Percentiles rank a stretch among this genome's conserved stretches.
Evolutionary conservation across 441 rosid species (phyloP).

Genomic region (Brassica hybrid): DNA sequence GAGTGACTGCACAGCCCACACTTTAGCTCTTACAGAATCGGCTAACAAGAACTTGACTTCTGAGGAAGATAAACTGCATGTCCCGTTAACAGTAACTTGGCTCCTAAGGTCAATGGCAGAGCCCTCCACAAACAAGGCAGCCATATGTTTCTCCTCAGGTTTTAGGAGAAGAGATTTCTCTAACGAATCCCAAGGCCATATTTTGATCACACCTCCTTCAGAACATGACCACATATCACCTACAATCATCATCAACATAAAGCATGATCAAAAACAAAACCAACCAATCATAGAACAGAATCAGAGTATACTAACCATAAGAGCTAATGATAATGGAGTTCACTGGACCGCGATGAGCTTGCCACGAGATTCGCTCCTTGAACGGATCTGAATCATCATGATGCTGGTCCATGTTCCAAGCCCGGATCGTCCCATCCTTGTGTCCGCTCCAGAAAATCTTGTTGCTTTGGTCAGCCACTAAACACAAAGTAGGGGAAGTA

Average conservation of each 20-base stretch:
- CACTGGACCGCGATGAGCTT: conserved; percentile 89
- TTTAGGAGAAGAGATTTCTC: conserved; percentile 85
- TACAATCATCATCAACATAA: conserved; percentile 34
- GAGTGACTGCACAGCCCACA: conserved; percentile 88
- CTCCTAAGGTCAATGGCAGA: conserved; percentile 84
- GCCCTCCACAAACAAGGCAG: conserved; percentile 91
- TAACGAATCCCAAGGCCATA: conserved; percentile 96
- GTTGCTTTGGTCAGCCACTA: conserved; percentile 67
- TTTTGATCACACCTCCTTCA: conserved; percentile 79
- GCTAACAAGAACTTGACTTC: conserved; percentile 77
- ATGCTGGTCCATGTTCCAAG: conserved; percentile 89
- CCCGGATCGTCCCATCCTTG: conserved; percentile 88
- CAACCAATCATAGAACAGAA: background rate
- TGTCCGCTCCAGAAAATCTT: conserved; percentile 91
- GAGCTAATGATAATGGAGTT: conserved; percentile 73
- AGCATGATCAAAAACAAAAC: background rate
- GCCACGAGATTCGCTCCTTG: conserved; percentile 93
- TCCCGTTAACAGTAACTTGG: conserved; percentile 90
- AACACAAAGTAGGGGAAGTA: conserved; percentile 79
- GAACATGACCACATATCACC: conserved; percentile 99
- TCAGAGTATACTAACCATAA: conserved; percentile 55
- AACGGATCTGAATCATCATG: conserved; percentile 53
- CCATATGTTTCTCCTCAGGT: conserved; percentile 93
- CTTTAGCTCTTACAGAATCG: conserved; percentile 71
- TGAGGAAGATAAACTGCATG: conserved; percentile 78